A percentile compares a stretch with the other conserved stretches of the same genome.
Conservation (phyloP, 257 asterid species). For the Solanum chiquidenum region DNA sequence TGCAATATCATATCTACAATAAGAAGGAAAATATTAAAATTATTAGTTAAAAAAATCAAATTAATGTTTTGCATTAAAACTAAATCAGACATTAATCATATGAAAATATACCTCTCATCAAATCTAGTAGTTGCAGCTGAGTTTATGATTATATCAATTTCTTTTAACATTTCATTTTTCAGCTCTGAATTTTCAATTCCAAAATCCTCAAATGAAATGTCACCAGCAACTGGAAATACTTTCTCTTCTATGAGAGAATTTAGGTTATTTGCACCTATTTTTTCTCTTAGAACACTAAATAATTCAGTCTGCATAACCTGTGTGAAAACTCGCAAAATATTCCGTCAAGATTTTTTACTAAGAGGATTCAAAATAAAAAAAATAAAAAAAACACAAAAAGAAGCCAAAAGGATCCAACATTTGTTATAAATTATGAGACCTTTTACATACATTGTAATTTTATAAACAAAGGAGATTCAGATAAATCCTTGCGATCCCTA, state of each 20-base stretch:
- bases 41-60: background rate
- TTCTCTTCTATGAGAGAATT: slow-evolving; percentile 8
- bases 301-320: slow-evolving; percentile 5
- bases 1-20: slow-evolving; percentile 44
- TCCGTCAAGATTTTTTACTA: background rate
- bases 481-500: too few species aligned
- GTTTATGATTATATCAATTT: slow-evolving; percentile 36
- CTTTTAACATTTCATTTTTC: slow-evolving; percentile 21
- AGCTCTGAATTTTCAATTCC: slow-evolving; percentile 10
- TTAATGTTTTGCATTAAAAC: background rate
- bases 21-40: background rate
- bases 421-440: too few species aligned
- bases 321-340: background rate
- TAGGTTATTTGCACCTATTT: background rate
- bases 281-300: slow-evolving; percentile 8
- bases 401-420: too few species aligned
- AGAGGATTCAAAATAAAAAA: background rate
- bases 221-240: slow-evolving; percentile 16
- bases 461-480: too few species aligned
- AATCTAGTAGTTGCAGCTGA: slow-evolving; percentile 62
- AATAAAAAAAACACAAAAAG: background rate
- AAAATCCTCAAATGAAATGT: slow-evolving; percentile 16
- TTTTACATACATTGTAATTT: too few species aligned
- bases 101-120: slow-evolving; percentile 11
- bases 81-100: background rate